Evolutionary conservation across 768 basidiomycete genomes (phyloP).

Genomic region (Termitomyces sp.): DNA sequence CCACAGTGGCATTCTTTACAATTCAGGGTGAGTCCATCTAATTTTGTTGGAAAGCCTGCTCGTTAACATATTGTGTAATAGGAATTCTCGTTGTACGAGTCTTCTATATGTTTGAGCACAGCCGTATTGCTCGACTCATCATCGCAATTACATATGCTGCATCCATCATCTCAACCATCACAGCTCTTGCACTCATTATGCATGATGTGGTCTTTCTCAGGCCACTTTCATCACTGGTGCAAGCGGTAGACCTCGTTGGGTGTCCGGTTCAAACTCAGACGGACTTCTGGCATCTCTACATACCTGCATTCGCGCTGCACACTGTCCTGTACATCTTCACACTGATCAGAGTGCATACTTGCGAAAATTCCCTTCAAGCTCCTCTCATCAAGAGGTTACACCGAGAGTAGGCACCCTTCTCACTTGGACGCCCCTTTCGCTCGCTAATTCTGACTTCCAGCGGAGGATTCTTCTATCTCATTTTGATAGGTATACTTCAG

Average conservation of each 20-base stretch:
- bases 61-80: background rate
- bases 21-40: slow-evolving; percentile 6
- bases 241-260: slow-evolving; percentile 3
- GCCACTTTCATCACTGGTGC: slow-evolving; percentile 5
- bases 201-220: background rate
- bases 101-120: slow-evolving; percentile 15
- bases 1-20: slow-evolving; percentile 11
- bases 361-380: slow-evolving; percentile 9
- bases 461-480: slow-evolving; percentile 12
- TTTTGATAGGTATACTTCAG: slow-evolving; percentile 5
- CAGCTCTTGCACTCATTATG: slow-evolving; percentile 2
- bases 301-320: slow-evolving; percentile 12
- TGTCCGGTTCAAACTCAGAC: slow-evolving; percentile 10
- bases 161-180: slow-evolving; percentile 6
- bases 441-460: background rate
- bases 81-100: slow-evolving; percentile 14
- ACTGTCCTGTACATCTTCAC: slow-evolving; percentile 13
- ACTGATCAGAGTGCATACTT: slow-evolving; percentile 9
- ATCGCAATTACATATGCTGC: slow-evolving; percentile 7
- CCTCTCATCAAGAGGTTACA: slow-evolving; percentile 11
- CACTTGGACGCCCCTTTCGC: too few species aligned
- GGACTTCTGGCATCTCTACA: slow-evolving; percentile 12
- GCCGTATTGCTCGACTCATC: slow-evolving; percentile 1
- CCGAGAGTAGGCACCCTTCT: slow-evolving; percentile 4
- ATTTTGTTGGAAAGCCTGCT: background rate